Conservation (phyloP, 129 eudicot species). For the Flaveria bidentis region DNA sequence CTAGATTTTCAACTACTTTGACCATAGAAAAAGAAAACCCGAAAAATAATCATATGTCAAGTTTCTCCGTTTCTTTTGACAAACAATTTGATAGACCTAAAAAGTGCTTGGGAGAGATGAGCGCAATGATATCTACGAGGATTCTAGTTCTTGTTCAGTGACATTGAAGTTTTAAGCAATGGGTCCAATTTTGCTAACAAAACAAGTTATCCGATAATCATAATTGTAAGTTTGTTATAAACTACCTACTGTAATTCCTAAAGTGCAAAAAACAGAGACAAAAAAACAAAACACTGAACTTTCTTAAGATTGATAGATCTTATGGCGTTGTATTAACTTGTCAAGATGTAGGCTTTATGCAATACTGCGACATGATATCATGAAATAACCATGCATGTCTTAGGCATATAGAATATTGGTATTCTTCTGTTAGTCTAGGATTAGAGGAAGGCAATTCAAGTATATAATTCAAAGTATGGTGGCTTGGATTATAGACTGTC, state of each 20-base stretch:
- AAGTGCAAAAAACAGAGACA: too few relatives aligned
- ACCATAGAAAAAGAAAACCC: background rate
- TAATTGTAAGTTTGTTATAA: too few relatives aligned
- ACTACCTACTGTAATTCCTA: too few relatives aligned
- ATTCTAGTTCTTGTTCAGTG: background rate
- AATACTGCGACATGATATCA: too few relatives aligned
- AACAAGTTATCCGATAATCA: background rate
- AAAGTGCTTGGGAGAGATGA: background rate
- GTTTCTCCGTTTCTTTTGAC: constrained; percentile 12
- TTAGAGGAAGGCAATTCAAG: background rate
- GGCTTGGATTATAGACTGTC: background rate
- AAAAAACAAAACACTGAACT: too few relatives aligned
- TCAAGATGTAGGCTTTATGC: too few relatives aligned
- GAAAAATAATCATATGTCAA: background rate
- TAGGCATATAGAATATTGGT: background rate
- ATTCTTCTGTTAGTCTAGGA: background rate
- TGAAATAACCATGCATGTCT: too few relatives aligned
- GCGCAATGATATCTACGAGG: background rate
- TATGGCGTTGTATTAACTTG: too few relatives aligned
- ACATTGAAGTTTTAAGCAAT: background rate
- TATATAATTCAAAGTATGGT: background rate
- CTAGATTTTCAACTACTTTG: background rate
- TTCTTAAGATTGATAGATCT: too few relatives aligned
- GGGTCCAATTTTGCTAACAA: background rate
- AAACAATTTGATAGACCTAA: constrained; percentile 1